phyloP scores from a whole-genome alignment of 345 rosid species.

The Cardiospermum halicacabum region DNA sequence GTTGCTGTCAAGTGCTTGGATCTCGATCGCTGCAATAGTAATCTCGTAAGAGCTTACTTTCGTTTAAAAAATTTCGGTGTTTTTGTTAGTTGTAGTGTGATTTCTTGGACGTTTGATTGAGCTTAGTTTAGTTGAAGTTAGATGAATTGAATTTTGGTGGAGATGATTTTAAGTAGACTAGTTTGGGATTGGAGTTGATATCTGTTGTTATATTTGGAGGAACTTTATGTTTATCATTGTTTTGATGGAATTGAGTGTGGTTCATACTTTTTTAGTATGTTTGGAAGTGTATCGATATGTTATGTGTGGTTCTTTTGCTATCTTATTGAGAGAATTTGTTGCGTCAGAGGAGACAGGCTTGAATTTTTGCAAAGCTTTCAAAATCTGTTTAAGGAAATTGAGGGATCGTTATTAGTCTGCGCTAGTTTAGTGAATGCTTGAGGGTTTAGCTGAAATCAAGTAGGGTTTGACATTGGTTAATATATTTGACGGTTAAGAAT shows the following conservation, averaged over 20 bases:
- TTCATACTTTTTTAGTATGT: neutral
- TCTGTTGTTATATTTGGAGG: neutral
- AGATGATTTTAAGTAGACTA: neutral
- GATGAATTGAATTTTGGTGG: neutral
- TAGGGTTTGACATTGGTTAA: neutral
- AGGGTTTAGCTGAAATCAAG: neutral
- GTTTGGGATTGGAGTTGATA: slow-evolving; percentile 3
- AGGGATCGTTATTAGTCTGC: too few species aligned
- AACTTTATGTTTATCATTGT: neutral
- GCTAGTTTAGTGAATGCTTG: neutral
- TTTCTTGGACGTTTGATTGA: slow-evolving; percentile 12
- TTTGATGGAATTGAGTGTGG: neutral
- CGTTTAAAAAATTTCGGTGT: neutral
- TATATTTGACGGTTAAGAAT: neutral
- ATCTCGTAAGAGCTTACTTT: slow-evolving; percentile 62
- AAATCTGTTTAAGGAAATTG: neutral
- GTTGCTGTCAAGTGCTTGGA: slow-evolving; percentile 95
- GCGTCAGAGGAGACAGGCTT: neutral
- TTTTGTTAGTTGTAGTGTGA: neutral
- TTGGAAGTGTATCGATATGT: neutral
- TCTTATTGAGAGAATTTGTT: neutral
- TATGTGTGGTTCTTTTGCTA: neutral
- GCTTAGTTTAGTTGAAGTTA: neutral
- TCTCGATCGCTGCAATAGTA: slow-evolving; percentile 99
- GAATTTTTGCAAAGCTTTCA: neutral